A percentile compares a stretch with the other conserved stretches of the same genome.
Conservation (phyloP, 768 basidiomycete species). For the Porphyrellus cyaneotinctus region DNA sequence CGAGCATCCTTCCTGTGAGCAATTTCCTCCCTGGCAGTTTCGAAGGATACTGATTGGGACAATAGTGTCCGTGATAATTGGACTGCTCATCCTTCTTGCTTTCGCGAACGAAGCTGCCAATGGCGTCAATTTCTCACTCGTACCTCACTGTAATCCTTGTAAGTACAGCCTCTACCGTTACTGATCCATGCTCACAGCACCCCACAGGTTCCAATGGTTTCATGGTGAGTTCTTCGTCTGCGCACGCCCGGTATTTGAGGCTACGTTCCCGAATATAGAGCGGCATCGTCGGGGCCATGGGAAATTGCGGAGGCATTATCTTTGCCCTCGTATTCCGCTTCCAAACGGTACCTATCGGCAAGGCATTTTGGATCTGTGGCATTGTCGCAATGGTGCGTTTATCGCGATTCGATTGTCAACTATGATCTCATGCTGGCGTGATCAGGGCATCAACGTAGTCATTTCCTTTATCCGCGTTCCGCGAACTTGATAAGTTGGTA, state of each 20-base stretch:
- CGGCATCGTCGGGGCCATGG: constrained; percentile 39
- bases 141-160: constrained; percentile 9
- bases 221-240: constrained; percentile 22
- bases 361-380: constrained; percentile 43
- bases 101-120: background rate
- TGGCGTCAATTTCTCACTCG: constrained; percentile 3
- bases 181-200: background rate
- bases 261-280: constrained; percentile 11
- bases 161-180: background rate
- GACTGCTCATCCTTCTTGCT: background rate
- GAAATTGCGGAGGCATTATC: constrained; percentile 44
- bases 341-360: constrained; percentile 2
- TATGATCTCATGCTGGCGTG: background rate
- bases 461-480: constrained; percentile 12
- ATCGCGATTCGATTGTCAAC: background rate
- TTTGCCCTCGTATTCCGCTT: constrained; percentile 38
- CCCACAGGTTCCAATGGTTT: constrained; percentile 14
- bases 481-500: background rate
- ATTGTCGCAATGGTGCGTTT: constrained; percentile 34
- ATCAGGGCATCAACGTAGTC: constrained; percentile 5
- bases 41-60: background rate
- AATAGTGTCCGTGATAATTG: background rate
- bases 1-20: constrained; percentile 18
- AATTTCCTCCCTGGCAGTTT: background rate
- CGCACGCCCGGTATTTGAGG: background rate